A percentile compares a stretch with the other conserved stretches of the same genome.
phyloP scores from a whole-genome alignment of 176 grass and related monocot species.

The Musa acuminata region DNA sequence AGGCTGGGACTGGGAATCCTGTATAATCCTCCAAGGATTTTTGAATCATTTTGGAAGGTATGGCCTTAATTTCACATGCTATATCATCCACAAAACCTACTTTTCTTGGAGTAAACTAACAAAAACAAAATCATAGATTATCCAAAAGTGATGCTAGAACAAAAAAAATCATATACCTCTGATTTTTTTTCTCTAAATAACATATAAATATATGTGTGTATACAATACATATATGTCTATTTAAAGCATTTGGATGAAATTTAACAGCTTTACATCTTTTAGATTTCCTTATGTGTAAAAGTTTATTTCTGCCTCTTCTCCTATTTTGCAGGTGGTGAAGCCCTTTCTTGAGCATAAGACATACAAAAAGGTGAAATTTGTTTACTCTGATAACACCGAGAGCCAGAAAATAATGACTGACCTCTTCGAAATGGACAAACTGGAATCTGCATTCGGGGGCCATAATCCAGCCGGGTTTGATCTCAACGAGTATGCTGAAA shows the following conservation, averaged over 20 bases:
- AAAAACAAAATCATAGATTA: too few relatives aligned
- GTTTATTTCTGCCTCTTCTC: too few relatives aligned
- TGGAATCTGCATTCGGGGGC: conserved; percentile 55
- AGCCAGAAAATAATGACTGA: conserved; percentile 79
- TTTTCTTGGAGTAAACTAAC: too few relatives aligned
- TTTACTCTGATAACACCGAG: conserved; percentile 51
- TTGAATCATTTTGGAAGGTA: conserved; percentile 83
- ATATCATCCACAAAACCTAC: too few relatives aligned
- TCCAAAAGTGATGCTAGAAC: too few relatives aligned
- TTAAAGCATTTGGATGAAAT: too few relatives aligned
- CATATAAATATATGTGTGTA: too few relatives aligned
- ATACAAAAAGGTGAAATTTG: conserved; percentile 72
- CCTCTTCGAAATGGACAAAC: conserved; percentile 58
- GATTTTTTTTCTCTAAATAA: too few relatives aligned
- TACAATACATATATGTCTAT: too few relatives aligned
- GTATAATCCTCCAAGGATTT: conserved; percentile 78
- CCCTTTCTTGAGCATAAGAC: conserved; percentile 65
- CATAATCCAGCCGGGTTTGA: conserved; percentile 44
- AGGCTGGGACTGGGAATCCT: conserved; percentile 61
- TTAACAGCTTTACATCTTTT: too few relatives aligned
- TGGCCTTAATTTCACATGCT: background rate
- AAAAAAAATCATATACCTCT: too few relatives aligned
- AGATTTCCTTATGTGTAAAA: too few relatives aligned
- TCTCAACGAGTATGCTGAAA: conserved; percentile 43
- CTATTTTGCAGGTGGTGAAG: conserved; percentile 52